These are phyloP conservation scores for Curvularia eragrostidis DNA, from an alignment of 2,329 filamentous ascomycete genomes.

Conservation along the genomic window DNA sequence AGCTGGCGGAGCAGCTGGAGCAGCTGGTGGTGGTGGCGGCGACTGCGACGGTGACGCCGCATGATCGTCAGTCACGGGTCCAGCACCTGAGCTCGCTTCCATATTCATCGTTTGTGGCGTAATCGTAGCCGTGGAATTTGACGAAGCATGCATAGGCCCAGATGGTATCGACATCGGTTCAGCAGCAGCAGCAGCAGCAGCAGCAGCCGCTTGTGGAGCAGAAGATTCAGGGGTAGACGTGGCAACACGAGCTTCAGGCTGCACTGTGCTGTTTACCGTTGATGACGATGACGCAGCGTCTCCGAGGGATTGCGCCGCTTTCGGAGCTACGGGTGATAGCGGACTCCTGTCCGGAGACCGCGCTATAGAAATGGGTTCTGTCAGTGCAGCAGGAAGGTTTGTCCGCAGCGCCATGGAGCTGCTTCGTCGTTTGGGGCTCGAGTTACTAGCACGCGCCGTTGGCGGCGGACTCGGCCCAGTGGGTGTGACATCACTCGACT, in stretches of 20 bases:
- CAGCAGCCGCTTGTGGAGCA: not conserved
- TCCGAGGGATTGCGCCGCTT: not conserved
- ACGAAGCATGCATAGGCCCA: constrained; percentile 13
- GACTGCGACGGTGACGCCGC: not conserved
- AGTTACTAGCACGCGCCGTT: not conserved
- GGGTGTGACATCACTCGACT: constrained; percentile 31
- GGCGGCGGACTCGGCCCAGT: constrained; percentile 24
- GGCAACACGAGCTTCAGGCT: not conserved
- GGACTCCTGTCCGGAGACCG: constrained; percentile 18
- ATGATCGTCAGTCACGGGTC: not conserved
- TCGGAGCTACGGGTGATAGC: constrained; percentile 3
- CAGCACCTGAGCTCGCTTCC: constrained; percentile 1
- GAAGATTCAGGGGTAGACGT: not conserved
- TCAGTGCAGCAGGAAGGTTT: constrained; percentile 21
- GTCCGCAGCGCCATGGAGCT: constrained; percentile 9
- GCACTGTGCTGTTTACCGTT: not conserved
- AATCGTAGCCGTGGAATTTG: constrained; percentile 15
- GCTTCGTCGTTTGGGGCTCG: constrained; percentile 1
- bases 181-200: not conserved
- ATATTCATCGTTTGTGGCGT: constrained; percentile 9
- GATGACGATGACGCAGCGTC: not conserved
- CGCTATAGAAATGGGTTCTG: constrained; percentile 19
- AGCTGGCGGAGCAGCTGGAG: not conserved
- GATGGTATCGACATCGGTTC: constrained; percentile 5
- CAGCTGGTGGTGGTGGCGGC: too few relatives aligned